Conservation (phyloP, 2,329 filamentous ascomycete genomes). For the Dichotomopilus funicola region DNA sequence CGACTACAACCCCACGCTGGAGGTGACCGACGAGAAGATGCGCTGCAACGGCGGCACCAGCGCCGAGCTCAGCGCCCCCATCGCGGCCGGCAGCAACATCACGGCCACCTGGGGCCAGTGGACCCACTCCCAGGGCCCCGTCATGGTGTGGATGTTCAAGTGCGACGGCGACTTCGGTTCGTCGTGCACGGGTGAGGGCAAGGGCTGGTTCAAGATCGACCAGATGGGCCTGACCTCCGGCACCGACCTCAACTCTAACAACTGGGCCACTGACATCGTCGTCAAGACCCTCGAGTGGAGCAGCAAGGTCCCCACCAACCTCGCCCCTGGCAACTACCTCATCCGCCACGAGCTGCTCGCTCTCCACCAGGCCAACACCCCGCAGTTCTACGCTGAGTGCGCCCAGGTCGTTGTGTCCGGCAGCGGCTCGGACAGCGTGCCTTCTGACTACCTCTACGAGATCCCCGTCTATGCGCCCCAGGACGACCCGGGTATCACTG, state of each 20-base stretch:
- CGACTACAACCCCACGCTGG: conserved; percentile 49
- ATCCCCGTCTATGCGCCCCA: conserved; percentile 41
- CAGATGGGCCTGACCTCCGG: conserved; percentile 35
- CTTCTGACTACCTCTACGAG: conserved; percentile 35
- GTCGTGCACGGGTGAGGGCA: conserved; percentile 44
- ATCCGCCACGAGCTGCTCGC: conserved; percentile 52
- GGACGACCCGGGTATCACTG: conserved; percentile 42
- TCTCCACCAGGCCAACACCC: conserved; percentile 45
- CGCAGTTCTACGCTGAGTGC: conserved; percentile 51
- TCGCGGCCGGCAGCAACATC: conserved; percentile 42
- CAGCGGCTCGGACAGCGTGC: conserved; percentile 38
- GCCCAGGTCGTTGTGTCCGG: conserved; percentile 47
- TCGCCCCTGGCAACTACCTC: conserved; percentile 49
- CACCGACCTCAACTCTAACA: conserved; percentile 11
- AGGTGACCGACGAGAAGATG: conserved; percentile 42
- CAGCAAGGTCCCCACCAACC: conserved; percentile 40
- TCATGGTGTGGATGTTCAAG: conserved; percentile 53
- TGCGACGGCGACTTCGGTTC: conserved; percentile 41
- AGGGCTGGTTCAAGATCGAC: conserved; percentile 55
- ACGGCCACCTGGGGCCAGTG: conserved; percentile 49
- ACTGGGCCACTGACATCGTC: conserved; percentile 8
- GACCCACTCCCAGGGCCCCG: conserved; percentile 52
- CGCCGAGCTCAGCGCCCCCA: conserved; percentile 37
- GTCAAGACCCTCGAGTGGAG: conserved; percentile 36
- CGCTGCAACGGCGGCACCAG: conserved; percentile 51